Evolutionary conservation across 179 eudicot species (phyloP).

Genomic region (Corrigiola litoralis): DNA sequence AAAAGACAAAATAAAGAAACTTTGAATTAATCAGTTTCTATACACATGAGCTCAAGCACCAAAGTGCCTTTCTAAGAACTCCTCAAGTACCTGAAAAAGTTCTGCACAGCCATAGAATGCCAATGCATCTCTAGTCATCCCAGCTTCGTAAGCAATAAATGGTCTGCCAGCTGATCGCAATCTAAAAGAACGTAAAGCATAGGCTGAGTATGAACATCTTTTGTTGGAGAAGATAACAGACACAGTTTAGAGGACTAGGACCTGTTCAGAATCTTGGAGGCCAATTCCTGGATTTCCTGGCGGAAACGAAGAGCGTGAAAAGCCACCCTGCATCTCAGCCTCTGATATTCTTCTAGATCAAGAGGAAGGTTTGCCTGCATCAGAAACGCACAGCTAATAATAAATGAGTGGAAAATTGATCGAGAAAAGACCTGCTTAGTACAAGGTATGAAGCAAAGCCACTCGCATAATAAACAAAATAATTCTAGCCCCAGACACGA

Average conservation of each 20-base stretch:
- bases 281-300: slow-evolving; percentile 72
- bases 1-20: no score
- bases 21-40: not conserved
- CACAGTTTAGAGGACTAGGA: not conserved
- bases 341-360: slow-evolving; percentile 74
- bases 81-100: slow-evolving; percentile 70
- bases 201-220: not conserved
- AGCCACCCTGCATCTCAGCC: slow-evolving; percentile 84
- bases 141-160: slow-evolving; percentile 87
- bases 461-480: not conserved
- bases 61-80: not conserved
- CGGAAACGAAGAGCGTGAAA: slow-evolving; percentile 79
- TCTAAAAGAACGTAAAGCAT: slow-evolving; percentile 28
- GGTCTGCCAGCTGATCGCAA: slow-evolving; percentile 65
- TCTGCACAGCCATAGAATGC: slow-evolving; percentile 97
- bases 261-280: slow-evolving; percentile 68
- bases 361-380: slow-evolving; percentile 70
- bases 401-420: slow-evolving; percentile 5
- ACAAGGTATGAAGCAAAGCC: not conserved
- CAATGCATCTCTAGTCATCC: slow-evolving; percentile 84
- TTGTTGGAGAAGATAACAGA: not conserved
- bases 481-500: not conserved
- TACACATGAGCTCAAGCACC: not conserved
- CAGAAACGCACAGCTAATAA: not conserved
- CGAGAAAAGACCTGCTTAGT: not conserved